Percentiles rank a stretch among this genome's conserved stretches.
phyloP scores from a whole-genome alignment of 768 basidiomycete genomes.

The Termitomyces sp. region DNA sequence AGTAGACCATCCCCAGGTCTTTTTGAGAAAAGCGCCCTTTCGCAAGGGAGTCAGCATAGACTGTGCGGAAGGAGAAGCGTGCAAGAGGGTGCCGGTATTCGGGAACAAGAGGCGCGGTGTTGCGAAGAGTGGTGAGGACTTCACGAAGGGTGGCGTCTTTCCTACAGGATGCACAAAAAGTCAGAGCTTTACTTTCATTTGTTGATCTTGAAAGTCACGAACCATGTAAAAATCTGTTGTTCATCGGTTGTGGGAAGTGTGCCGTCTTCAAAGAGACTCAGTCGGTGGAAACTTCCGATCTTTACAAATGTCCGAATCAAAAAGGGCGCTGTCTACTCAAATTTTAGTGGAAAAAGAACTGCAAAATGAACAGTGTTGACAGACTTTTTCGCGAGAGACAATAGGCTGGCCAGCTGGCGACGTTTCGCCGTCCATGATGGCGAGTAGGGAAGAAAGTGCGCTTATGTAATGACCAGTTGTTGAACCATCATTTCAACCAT shows the following conservation, averaged over 20 bases:
- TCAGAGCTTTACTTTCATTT: background rate
- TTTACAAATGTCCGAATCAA: slow-evolving; percentile 80
- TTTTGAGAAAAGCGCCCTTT: slow-evolving; percentile 71
- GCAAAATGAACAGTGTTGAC: background rate
- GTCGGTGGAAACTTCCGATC: slow-evolving; percentile 72
- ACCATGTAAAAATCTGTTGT: slow-evolving; percentile 82
- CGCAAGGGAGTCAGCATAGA: slow-evolving; percentile 70
- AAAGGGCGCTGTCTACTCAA: slow-evolving; percentile 69
- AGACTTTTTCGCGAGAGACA: slow-evolving; percentile 57
- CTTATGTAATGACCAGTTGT: background rate
- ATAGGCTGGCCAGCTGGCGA: slow-evolving; percentile 38
- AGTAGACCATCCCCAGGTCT: slow-evolving; percentile 78
- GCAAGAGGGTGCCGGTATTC: slow-evolving; percentile 82
- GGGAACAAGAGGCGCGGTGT: slow-evolving; percentile 56
- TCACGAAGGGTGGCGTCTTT: slow-evolving; percentile 80
- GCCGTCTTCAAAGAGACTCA: slow-evolving; percentile 73
- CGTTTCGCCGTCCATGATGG: slow-evolving; percentile 3
- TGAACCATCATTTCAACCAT: background rate
- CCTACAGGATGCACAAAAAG: slow-evolving; percentile 36
- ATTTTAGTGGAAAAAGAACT: slow-evolving; percentile 2
- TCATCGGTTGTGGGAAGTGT: slow-evolving; percentile 75
- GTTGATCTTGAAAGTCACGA: slow-evolving; percentile 9
- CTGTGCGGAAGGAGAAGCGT: slow-evolving; percentile 74
- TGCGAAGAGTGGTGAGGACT: slow-evolving; percentile 72
- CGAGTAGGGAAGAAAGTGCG: background rate